Evolutionary conservation across 2,329 filamentous ascomycete species (phyloP).

Genomic region (Didymella pinodella): DNA sequence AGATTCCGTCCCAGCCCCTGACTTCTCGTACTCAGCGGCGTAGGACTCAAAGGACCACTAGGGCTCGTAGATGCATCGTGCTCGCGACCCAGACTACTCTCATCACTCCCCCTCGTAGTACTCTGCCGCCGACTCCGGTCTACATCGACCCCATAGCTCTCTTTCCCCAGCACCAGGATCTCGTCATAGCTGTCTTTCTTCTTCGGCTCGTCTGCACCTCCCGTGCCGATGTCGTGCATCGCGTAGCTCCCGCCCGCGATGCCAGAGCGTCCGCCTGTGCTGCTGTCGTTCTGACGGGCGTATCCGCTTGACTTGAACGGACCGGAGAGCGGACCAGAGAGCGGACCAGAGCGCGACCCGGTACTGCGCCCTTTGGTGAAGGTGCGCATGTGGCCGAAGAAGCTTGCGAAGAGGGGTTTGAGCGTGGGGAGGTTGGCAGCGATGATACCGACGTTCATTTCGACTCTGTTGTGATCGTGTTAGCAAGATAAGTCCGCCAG

Average conservation of each 20-base stretch:
- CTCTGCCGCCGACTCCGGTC: slow-evolving; percentile 15
- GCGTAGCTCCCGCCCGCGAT: neutral
- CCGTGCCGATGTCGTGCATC: neutral
- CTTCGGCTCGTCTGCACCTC: neutral
- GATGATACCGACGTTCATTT: slow-evolving; percentile 44
- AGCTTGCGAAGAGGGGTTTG: slow-evolving; percentile 38
- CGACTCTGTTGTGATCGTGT: slow-evolving; percentile 26
- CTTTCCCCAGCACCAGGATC: neutral
- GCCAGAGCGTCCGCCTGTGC: neutral
- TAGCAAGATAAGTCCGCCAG: neutral
- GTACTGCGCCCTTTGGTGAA: slow-evolving; percentile 26
- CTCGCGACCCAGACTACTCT: slow-evolving; percentile 20
- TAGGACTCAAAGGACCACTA: neutral
- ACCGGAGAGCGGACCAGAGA: neutral
- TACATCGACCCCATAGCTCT: slow-evolving; percentile 13
- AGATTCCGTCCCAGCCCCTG: neutral
- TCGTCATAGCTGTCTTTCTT: neutral
- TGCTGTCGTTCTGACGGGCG: neutral
- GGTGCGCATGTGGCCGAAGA: slow-evolving; percentile 35
- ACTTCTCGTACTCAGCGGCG: neutral
- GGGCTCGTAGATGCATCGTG: slow-evolving; percentile 3
- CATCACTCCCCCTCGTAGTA: slow-evolving; percentile 20
- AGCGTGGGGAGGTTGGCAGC: slow-evolving; percentile 42
- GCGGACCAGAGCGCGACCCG: slow-evolving; percentile 13
- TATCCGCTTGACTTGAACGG: neutral